Percentiles rank a stretch among this genome's conserved stretches.
Conservation (phyloP, 192 early-diverging fungal genomes). For the Oehlia diaphana region DNA sequence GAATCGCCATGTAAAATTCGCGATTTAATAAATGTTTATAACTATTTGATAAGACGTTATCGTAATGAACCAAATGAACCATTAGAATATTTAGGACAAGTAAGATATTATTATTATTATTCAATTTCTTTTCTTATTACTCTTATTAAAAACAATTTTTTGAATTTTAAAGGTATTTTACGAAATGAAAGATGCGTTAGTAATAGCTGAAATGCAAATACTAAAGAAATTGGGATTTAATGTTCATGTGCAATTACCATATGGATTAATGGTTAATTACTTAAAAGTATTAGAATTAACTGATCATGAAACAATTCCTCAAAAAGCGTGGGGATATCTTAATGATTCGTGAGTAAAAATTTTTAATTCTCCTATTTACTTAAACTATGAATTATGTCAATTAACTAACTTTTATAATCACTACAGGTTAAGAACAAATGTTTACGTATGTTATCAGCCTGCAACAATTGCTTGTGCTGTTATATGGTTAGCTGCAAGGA, state of each 20-base stretch:
- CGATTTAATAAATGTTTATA: conserved; percentile 81
- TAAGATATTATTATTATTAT: conserved; percentile 27
- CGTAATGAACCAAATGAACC: conserved; percentile 50
- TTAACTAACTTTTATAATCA: not conserved
- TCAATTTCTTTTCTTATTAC: not conserved
- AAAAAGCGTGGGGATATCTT: conserved; percentile 90
- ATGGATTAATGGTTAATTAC: conserved; percentile 94
- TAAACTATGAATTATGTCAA: not conserved
- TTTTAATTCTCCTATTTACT: not conserved
- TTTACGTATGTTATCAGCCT: conserved; percentile 77
- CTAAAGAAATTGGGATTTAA: conserved; percentile 89
- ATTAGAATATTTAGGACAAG: conserved; percentile 60
- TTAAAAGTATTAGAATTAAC: conserved; percentile 77
- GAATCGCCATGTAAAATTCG: conserved; percentile 76
- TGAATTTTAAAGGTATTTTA: conserved; percentile 56
- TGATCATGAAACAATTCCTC: conserved; percentile 73
- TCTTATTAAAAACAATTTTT: not conserved
- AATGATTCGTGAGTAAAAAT: conserved; percentile 73
- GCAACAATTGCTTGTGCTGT: conserved; percentile 84
- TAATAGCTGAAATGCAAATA: conserved; percentile 86
- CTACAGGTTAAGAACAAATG: conserved; percentile 64
- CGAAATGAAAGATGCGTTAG: conserved; percentile 78
- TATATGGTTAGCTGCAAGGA: conserved; percentile 79
- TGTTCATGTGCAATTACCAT: conserved; percentile 95
- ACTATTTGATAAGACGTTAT: conserved; percentile 66